These are phyloP conservation scores for Boletellus ananiceps DNA, from an alignment of 768 basidiomycete species.

Conservation along the genomic window DNA sequence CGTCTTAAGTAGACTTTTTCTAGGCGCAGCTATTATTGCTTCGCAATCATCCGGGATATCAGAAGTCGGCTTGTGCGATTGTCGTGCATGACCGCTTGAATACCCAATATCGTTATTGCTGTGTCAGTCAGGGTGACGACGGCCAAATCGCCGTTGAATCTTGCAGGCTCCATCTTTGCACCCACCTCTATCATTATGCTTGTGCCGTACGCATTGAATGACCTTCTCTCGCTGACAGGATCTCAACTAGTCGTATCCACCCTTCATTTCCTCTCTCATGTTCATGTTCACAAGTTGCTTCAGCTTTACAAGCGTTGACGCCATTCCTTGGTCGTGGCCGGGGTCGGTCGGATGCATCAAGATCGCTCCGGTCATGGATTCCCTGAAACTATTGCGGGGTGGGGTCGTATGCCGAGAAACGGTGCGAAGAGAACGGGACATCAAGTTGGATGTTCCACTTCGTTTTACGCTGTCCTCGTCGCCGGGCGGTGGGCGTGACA, in stretches of 20 bases:
- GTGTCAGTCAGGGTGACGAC: not conserved
- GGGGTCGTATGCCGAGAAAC: too few relatives aligned
- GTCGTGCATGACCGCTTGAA: not conserved
- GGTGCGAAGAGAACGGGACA: too few relatives aligned
- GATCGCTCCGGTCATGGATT: too few relatives aligned
- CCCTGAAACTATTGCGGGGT: too few relatives aligned
- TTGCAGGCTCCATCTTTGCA: not conserved
- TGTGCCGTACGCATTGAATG: not conserved
- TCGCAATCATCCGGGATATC: not conserved
- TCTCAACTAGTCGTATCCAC: not conserved
- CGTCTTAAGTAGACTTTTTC: not conserved
- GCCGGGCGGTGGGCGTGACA: too few relatives aligned
- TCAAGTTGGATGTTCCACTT: too few relatives aligned
- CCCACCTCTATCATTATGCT: not conserved
- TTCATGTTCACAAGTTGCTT: not conserved
- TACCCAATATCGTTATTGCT: not conserved
- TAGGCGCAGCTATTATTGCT: not conserved
- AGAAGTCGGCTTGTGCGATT: not conserved
- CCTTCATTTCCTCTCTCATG: not conserved
- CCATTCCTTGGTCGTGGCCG: too few relatives aligned
- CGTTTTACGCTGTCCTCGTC: too few relatives aligned
- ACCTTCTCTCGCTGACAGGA: too few relatives aligned
- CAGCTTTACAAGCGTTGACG: too few relatives aligned
- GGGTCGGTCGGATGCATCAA: too few relatives aligned
- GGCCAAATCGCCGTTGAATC: not conserved